Evolutionary conservation across 129 eudicot species (phyloP).

Genomic region (Helianthus annuus): DNA sequence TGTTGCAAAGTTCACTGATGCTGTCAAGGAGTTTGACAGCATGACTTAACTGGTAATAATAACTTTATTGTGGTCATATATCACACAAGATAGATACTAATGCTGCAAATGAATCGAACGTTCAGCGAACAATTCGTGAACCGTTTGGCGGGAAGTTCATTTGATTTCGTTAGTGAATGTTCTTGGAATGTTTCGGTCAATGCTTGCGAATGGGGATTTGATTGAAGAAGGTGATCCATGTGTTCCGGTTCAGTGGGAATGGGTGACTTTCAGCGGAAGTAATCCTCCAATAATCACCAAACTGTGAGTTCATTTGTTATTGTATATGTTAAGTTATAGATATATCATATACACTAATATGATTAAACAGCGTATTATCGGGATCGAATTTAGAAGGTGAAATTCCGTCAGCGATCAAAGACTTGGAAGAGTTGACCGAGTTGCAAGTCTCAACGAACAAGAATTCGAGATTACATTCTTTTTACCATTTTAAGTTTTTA

Average conservation of each 20-base stretch:
- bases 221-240: slow-evolving; percentile 79
- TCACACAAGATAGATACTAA: too few species aligned
- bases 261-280: slow-evolving; percentile 78
- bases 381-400: slow-evolving; percentile 67
- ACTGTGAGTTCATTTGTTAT: slow-evolving; percentile 56
- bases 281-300: slow-evolving; percentile 78
- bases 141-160: too few species aligned
- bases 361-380: slow-evolving; percentile 64
- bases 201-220: slow-evolving; percentile 43
- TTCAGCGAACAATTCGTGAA: too few species aligned
- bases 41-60: too few species aligned
- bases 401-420: slow-evolving; percentile 70
- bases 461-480: neutral
- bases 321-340: neutral
- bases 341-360: slow-evolving; percentile 17
- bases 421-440: slow-evolving; percentile 81
- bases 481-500: neutral
- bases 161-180: slow-evolving; percentile 40
- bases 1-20: too few species aligned
- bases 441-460: slow-evolving; percentile 61
- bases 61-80: too few species aligned
- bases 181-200: slow-evolving; percentile 58
- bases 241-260: slow-evolving; percentile 76
- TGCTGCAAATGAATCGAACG: too few species aligned
- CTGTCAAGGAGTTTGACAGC: too few species aligned